A percentile compares a stretch with the other conserved stretches of the same genome.
Conservation (phyloP, 352 stramenopile genomes). For the Phytophthora pseudosyringae region DNA sequence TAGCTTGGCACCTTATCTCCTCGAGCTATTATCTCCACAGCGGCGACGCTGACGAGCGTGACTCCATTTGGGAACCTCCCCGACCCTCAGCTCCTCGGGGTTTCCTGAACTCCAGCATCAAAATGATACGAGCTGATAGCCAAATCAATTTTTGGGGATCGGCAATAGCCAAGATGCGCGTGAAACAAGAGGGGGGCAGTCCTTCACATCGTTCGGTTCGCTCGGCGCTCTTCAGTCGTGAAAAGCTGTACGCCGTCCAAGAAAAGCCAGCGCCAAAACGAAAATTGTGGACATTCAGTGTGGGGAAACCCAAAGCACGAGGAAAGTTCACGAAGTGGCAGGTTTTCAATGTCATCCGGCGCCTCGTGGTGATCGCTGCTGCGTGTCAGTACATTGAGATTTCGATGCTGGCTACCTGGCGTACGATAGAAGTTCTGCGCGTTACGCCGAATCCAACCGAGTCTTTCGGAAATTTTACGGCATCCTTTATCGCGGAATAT, state of each 20-base stretch:
- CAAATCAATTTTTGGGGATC: background rate
- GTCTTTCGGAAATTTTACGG: conserved; percentile 3
- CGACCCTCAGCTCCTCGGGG: background rate
- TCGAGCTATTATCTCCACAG: background rate
- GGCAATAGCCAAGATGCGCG: background rate
- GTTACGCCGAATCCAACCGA: conserved; percentile 22
- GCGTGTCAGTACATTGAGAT: conserved; percentile 38
- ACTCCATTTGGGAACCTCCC: background rate
- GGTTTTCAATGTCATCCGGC: conserved; percentile 24
- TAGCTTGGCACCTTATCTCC: background rate
- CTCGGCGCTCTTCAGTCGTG: background rate
- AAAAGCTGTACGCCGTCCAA: background rate
- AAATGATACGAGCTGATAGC: conserved; percentile 1
- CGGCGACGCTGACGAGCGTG: background rate
- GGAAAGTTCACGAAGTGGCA: conserved; percentile 20
- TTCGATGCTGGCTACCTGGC: conserved; percentile 26
- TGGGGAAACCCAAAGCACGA: background rate
- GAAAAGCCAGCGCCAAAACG: background rate
- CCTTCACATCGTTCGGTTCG: background rate
- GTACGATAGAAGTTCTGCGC: conserved; percentile 25
- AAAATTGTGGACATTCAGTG: background rate
- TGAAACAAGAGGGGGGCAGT: background rate
- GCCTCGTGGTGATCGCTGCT: conserved; percentile 30
- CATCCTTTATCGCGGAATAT: conserved; percentile 32
- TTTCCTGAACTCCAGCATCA: background rate